Evolutionary conservation across 768 basidiomycete genomes (phyloP).

Genomic region (Boletus subparvulus): DNA sequence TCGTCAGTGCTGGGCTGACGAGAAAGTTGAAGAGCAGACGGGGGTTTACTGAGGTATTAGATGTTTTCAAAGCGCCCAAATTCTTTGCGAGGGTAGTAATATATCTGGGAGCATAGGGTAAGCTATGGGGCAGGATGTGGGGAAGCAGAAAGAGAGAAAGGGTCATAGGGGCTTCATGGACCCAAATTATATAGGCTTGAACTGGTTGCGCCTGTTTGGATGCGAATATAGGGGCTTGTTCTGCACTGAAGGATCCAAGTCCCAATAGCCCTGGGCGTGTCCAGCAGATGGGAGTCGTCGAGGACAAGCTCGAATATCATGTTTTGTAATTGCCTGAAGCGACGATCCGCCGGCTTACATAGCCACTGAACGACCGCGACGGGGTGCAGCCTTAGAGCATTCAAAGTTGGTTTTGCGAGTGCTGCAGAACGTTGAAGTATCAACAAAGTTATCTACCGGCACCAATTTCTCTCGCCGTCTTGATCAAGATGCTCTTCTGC

Average conservation of each 20-base stretch:
- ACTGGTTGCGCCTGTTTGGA: too few relatives aligned
- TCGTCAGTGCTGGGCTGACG: background rate
- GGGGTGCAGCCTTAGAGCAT: too few relatives aligned
- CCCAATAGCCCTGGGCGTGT: background rate
- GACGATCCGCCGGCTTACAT: too few relatives aligned
- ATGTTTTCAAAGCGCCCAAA: background rate
- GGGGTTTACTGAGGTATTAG: background rate
- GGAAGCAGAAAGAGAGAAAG: background rate
- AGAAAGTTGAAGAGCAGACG: background rate
- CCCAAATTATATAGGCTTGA: background rate
- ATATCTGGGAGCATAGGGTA: background rate
- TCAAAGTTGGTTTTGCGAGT: background rate
- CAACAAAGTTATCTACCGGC: background rate
- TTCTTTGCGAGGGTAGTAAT: background rate
- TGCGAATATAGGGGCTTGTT: background rate
- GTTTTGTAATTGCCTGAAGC: too few relatives aligned
- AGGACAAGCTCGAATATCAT: too few relatives aligned
- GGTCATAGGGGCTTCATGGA: background rate
- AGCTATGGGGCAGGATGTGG: background rate
- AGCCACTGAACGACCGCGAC: too few relatives aligned
- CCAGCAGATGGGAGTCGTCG: background rate
- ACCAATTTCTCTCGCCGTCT: background rate
- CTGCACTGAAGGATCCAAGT: background rate
- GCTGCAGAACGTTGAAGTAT: background rate
- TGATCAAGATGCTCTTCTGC: conserved; percentile 72